A percentile compares a stretch with the other conserved stretches of the same genome.
Conservation (phyloP, 495 filamentous ascomycete genomes). For the Penicillium tannophilum region DNA sequence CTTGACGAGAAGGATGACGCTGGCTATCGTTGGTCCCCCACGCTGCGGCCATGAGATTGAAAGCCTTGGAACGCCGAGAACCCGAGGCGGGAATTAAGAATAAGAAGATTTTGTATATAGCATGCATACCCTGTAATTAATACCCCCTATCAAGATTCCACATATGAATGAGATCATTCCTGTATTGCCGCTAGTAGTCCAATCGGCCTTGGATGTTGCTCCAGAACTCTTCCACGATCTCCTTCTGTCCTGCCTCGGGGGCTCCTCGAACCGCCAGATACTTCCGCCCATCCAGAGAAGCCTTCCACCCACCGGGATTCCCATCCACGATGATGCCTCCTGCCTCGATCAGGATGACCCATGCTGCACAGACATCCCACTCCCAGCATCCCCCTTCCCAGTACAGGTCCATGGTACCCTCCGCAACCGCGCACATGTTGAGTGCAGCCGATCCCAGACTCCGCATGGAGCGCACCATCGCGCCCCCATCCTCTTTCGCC, state of each 20-base stretch:
- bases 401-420: conserved; percentile 77
- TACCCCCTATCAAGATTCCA: neutral
- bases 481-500: conserved; percentile 65
- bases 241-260: conserved; percentile 64
- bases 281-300: conserved; percentile 70
- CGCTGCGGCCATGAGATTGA: conserved; percentile 1
- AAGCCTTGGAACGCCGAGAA: neutral
- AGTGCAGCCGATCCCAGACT: conserved; percentile 79
- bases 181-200: conserved; percentile 29
- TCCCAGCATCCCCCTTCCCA: conserved; percentile 96
- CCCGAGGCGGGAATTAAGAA: too few relatives aligned
- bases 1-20: conserved; percentile 27
- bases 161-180: conserved; percentile 14
- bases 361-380: conserved; percentile 92
- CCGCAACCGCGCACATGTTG: conserved; percentile 80
- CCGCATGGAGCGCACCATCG: conserved; percentile 81
- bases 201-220: conserved; percentile 37
- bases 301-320: conserved; percentile 76
- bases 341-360: conserved; percentile 84
- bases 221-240: conserved; percentile 86
- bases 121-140: neutral
- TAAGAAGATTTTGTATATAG: neutral
- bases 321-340: conserved; percentile 79
- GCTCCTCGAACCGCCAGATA: conserved; percentile 76
- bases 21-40: conserved; percentile 24